These are phyloP conservation scores for Neurospora tetrasperma DNA, from an alignment of 495 filamentous ascomycete genomes.

Conservation along the genomic window DNA sequence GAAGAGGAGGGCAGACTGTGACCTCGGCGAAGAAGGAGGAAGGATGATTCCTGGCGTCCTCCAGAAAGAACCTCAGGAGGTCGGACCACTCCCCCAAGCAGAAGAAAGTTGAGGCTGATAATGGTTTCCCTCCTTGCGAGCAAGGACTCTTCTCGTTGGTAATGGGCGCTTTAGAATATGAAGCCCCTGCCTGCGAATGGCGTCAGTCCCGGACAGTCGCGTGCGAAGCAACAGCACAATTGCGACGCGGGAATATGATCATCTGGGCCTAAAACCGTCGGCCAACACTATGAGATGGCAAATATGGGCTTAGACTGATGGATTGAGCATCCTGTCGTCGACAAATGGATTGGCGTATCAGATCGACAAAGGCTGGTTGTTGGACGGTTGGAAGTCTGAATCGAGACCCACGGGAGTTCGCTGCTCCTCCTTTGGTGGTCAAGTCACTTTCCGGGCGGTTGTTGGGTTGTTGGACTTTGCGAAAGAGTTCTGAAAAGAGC, in stretches of 20 bases:
- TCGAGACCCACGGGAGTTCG: background rate
- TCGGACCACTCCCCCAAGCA: background rate
- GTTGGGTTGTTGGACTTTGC: slow-evolving; percentile 19
- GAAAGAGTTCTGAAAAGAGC: slow-evolving; percentile 2
- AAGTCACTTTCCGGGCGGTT: background rate
- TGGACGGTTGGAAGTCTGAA: background rate
- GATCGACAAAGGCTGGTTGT: background rate
- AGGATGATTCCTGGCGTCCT: background rate
- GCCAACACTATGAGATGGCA: slow-evolving; percentile 29
- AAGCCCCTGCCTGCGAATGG: background rate
- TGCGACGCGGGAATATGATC: slow-evolving; percentile 31
- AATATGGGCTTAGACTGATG: slow-evolving; percentile 25
- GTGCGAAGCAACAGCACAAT: slow-evolving; percentile 30
- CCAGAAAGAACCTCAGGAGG: background rate
- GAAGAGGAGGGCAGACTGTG: background rate
- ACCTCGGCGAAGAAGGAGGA: background rate
- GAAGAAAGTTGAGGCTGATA: background rate
- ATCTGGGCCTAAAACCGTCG: slow-evolving; percentile 25
- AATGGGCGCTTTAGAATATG: background rate
- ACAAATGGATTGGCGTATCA: slow-evolving; percentile 20
- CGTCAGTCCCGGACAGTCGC: slow-evolving; percentile 26
- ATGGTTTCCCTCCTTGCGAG: background rate
- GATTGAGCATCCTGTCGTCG: slow-evolving; percentile 24
- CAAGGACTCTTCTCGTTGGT: background rate
- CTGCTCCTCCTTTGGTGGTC: slow-evolving; percentile 4